phyloP scores from a whole-genome alignment of 306 rosid species.

The Vachellia collinsii region DNA sequence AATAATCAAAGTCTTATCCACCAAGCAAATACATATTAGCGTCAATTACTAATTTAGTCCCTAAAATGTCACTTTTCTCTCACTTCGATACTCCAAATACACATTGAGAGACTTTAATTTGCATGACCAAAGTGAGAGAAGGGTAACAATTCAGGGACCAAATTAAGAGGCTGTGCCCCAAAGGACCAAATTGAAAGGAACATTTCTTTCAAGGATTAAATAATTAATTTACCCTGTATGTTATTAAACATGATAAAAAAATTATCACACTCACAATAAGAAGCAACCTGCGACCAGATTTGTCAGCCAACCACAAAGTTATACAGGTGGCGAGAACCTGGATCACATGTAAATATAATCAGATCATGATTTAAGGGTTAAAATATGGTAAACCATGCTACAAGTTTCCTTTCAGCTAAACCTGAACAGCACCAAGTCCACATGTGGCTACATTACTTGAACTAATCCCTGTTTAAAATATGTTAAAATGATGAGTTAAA shows the following conservation, averaged over 20 bases:
- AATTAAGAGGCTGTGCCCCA: background rate
- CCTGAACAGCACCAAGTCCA: slow-evolving; percentile 96
- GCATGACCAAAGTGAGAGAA: background rate
- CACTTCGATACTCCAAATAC: background rate
- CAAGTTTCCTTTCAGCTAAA: slow-evolving; percentile 48
- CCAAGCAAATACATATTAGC: slow-evolving; percentile 17
- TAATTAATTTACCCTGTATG: background rate
- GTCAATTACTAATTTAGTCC: background rate
- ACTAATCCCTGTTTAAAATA: slow-evolving; percentile 59
- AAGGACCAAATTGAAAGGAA: background rate
- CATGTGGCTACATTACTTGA: slow-evolving; percentile 78
- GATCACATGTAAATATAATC: slow-evolving; percentile 40
- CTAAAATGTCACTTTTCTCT: background rate
- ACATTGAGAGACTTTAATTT: background rate
- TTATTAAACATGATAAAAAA: background rate
- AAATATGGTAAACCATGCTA: slow-evolving; percentile 21
- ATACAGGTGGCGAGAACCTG: slow-evolving; percentile 83
- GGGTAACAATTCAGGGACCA: background rate
- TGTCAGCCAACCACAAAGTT: slow-evolving; percentile 87
- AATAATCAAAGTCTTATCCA: slow-evolving; percentile 18
- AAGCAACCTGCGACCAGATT: slow-evolving; percentile 85
- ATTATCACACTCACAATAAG: slow-evolving; percentile 74
- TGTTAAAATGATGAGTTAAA: slow-evolving; percentile 30
- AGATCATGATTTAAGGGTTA: slow-evolving; percentile 34
- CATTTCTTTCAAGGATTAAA: background rate